Base-by-base conservation (phyloP, 2,329 filamentous ascomycete genomes). In the Harringtonia lauricola region DNA sequence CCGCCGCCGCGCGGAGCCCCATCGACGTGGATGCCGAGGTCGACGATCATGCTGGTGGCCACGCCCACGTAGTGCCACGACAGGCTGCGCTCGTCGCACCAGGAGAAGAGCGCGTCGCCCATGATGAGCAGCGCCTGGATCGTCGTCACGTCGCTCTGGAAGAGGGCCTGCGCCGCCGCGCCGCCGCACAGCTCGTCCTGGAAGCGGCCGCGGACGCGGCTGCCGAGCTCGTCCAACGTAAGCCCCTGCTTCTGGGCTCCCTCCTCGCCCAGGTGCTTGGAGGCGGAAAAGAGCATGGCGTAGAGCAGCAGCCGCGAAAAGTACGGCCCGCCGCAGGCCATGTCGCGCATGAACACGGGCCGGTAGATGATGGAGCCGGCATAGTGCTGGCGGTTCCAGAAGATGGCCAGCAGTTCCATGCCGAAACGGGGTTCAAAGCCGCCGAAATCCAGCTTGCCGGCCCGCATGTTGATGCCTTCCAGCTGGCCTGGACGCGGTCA, bases 341-440 rank as follows among this genome's bases (percentile, higher is more conserved):
- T 70, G 50, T 69, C 66, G 2, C 66, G 53, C 67, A 72, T 73
- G 38, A 76, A 72, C 0, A 64, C 66, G 0, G 72, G 67, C 0
- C 73, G 66, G 52, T 76, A 74, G 1, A 66, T 68, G 36, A 74
- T 58, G 1, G 68, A 49, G 42, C 63, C 62, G 7, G 68, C 63
- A 42, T 70, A 64, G 46, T 73, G 70, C 47, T 74, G 70, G 6
- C 71, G 65, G 50, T 70, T 74, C 68, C 70, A 74, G 43, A 74
- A 67, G 1, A 76, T 53, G 3, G 62, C 61, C 0, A 76, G 56
- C 5, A 76, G 54, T 41, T 75, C 68, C 58, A 72, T 66, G 3
- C 64, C 72, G 8, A 75, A 51, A 13, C 73, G 66, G 0, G 70
- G 64, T 28, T 71, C 65, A 2, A 76, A 64, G 1, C 71, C 72